Evolutionary conservation across 306 rosid genomes (phyloP).

Genomic region (Medicago arabica): DNA sequence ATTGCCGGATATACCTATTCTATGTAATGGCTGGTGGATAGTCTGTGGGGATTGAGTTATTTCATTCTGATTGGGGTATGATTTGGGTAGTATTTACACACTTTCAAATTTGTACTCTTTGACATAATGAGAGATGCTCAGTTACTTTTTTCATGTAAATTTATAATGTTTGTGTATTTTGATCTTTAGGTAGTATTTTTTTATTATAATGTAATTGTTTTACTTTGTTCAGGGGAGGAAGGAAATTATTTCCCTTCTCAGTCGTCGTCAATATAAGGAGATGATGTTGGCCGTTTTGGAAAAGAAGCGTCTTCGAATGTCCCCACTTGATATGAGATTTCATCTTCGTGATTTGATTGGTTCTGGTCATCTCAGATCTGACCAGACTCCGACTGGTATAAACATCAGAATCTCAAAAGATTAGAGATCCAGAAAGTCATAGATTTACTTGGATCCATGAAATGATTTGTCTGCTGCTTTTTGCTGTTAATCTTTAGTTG

Average conservation of each 20-base stretch:
- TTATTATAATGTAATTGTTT: constrained; percentile 23
- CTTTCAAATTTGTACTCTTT: constrained; percentile 24
- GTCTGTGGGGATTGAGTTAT: constrained; percentile 22
- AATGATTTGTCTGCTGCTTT: constrained; percentile 25
- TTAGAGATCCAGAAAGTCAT: constrained; percentile 45
- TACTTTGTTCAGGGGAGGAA: constrained; percentile 81
- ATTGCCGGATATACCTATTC: constrained; percentile 22
- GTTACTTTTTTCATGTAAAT: background rate
- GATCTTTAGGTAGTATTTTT: constrained; percentile 4
- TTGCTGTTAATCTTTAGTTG: constrained; percentile 34
- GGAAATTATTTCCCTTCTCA: constrained; percentile 80
- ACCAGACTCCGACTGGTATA: constrained; percentile 74
- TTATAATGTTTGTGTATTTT: background rate
- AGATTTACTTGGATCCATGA: constrained; percentile 17
- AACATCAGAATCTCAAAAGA: constrained; percentile 75
- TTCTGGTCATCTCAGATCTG: constrained; percentile 72
- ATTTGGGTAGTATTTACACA: constrained; percentile 24
- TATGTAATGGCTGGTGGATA: constrained; percentile 3
- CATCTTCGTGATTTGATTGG: constrained; percentile 94
- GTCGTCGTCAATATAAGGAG: constrained; percentile 75
- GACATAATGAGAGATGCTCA: constrained; percentile 1
- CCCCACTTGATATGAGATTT: constrained; percentile 83
- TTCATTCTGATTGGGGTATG: constrained; percentile 11
- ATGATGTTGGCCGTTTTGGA: constrained; percentile 80
- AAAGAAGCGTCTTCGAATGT: constrained; percentile 78